phyloP scores from a whole-genome alignment of 2,329 filamentous ascomycete genomes.

The Nemania abortiva region DNA sequence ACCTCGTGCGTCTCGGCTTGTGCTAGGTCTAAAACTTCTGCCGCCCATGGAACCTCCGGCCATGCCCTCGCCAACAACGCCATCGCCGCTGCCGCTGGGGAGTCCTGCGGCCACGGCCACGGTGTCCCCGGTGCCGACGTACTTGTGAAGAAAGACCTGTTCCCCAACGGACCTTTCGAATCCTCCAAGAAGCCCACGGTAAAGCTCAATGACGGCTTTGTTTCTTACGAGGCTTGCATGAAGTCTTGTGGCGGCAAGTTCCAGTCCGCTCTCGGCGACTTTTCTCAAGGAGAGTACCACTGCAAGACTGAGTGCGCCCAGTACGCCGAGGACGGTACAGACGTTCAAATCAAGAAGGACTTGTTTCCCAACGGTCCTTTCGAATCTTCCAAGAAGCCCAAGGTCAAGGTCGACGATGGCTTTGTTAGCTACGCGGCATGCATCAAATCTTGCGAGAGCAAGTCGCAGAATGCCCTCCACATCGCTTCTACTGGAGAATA shows the following conservation, averaged over 20 bases:
- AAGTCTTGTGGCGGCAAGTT: constrained; percentile 11
- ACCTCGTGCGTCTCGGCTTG: constrained; percentile 15
- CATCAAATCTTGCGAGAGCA: background rate
- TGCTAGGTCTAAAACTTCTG: background rate
- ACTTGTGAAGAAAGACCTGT: background rate
- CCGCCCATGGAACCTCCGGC: background rate
- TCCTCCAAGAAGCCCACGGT: no score
- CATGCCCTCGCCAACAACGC: background rate
- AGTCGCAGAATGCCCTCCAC: background rate
- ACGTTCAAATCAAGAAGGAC: constrained; percentile 7
- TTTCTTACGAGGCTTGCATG: constrained; percentile 28
- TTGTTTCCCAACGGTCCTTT: background rate
- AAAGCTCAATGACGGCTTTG: background rate
- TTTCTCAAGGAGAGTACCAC: constrained; percentile 10
- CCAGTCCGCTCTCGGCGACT: constrained; percentile 6
- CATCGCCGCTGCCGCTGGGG: background rate
- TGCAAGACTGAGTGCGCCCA: background rate
- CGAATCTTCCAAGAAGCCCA: background rate
- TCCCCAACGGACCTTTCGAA: background rate
- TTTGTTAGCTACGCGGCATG: background rate
- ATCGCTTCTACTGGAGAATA: background rate
- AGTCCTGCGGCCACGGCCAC: background rate
- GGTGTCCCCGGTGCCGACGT: background rate
- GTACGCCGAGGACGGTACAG: background rate
- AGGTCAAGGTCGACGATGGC: background rate